Evolutionary conservation across 305 asterid species (phyloP).

Genomic region (Solanum hybrid): DNA sequence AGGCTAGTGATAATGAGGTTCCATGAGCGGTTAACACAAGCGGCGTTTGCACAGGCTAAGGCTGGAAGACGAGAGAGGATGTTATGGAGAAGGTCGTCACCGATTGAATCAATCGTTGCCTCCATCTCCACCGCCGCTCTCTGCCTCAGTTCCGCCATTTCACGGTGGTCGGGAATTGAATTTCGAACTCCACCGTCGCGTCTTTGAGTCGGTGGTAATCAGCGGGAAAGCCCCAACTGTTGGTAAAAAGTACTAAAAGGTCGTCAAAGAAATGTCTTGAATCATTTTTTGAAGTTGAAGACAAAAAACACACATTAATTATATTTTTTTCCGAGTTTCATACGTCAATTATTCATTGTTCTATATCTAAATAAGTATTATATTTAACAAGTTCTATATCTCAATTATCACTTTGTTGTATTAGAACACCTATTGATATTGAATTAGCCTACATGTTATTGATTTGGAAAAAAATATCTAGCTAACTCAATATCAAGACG

Average conservation of each 20-base stretch:
- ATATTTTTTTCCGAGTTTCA: neutral
- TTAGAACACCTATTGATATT: neutral
- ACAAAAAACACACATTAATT: no score
- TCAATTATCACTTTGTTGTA: rapidly evolving
- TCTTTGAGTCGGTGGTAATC: neutral
- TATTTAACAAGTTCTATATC: no score
- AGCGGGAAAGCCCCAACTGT: neutral
- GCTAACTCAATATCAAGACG: rapidly evolving
- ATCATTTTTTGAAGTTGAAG: neutral
- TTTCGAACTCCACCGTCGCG: neutral
- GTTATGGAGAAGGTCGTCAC: constrained; percentile 48
- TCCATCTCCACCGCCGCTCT: neutral
- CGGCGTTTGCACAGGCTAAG: constrained; percentile 50
- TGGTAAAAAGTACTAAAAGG: neutral
- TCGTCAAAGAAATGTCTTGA: neutral
- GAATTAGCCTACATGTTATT: neutral
- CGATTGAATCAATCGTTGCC: constrained; percentile 36
- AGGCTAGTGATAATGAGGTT: constrained; percentile 39
- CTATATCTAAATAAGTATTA: no score
- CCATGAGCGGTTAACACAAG: constrained; percentile 80
- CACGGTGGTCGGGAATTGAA: neutral
- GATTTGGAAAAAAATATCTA: neutral
- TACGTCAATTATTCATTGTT: no score
- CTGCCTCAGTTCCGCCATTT: neutral
- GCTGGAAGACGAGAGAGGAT: constrained; percentile 63